These are phyloP conservation scores for Monilinia fructicola DNA, from an alignment of 2,329 filamentous ascomycete genomes.

Conservation along the genomic window DNA sequence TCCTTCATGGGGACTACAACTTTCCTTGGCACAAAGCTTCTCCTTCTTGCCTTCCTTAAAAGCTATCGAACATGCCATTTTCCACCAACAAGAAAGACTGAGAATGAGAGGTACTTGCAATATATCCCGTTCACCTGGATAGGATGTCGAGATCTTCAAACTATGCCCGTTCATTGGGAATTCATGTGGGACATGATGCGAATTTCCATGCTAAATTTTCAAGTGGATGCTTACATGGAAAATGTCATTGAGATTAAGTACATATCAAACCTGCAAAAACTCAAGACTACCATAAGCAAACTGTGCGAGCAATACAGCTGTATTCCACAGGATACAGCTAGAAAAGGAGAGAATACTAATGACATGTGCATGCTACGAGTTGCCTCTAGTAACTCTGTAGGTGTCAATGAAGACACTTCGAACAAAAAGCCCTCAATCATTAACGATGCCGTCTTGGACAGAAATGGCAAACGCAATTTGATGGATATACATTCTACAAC, in stretches of 20 bases:
- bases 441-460: too few relatives aligned
- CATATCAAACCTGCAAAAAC: too few relatives aligned
- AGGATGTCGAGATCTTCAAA: background rate
- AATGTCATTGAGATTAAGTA: background rate
- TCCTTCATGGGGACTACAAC: background rate
- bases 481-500: too few relatives aligned
- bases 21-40: background rate
- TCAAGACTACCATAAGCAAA: too few relatives aligned
- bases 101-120: background rate
- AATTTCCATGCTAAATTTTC: slow-evolving; percentile 1
- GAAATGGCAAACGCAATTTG: too few relatives aligned
- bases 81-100: background rate
- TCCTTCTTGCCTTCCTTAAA: background rate
- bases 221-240: background rate
- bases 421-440: too few relatives aligned
- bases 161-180: background rate
- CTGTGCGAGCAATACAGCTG: too few relatives aligned
- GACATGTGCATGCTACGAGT: too few relatives aligned
- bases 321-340: too few relatives aligned
- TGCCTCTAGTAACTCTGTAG: too few relatives aligned
- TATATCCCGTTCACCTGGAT: slow-evolving; percentile 2
- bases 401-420: too few relatives aligned
- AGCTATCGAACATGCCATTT: background rate
- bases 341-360: too few relatives aligned
- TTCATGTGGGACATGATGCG: background rate